Conservation (phyloP, 2,329 filamentous ascomycete species). For the Akanthomyces uredinophilus region DNA sequence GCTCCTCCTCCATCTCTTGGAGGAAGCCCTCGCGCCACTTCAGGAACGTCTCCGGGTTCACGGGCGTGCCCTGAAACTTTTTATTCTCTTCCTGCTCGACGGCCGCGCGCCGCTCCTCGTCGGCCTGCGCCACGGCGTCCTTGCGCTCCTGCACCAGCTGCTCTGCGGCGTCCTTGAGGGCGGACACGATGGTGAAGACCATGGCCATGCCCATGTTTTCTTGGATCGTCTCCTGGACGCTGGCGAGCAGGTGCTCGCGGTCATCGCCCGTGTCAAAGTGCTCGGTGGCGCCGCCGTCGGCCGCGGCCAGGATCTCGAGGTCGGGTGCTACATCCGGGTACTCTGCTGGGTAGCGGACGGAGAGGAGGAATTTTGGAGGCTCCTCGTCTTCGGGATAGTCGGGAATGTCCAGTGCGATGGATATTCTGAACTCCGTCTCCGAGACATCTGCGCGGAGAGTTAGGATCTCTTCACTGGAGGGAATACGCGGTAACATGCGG, state of each 20-base stretch:
- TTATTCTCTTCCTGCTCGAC: slow-evolving; percentile 89
- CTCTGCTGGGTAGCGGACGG: slow-evolving; percentile 80
- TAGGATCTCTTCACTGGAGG: neutral
- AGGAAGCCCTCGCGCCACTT: slow-evolving; percentile 76
- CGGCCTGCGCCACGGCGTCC: slow-evolving; percentile 44
- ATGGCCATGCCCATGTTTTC: slow-evolving; percentile 97
- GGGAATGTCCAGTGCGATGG: slow-evolving; percentile 74
- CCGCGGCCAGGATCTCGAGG: slow-evolving; percentile 72
- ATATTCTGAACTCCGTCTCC: slow-evolving; percentile 82
- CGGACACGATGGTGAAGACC: slow-evolving; percentile 86
- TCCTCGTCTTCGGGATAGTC: slow-evolving; percentile 59
- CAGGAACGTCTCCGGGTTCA: slow-evolving; percentile 81
- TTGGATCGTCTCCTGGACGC: slow-evolving; percentile 69
- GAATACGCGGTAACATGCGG: neutral
- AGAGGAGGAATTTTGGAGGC: slow-evolving; percentile 69
- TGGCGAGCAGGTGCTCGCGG: slow-evolving; percentile 65
- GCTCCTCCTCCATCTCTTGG: slow-evolving; percentile 73
- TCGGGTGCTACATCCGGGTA: slow-evolving; percentile 86
- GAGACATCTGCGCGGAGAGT: slow-evolving; percentile 65
- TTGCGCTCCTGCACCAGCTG: slow-evolving; percentile 70
- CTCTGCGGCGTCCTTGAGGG: slow-evolving; percentile 88
- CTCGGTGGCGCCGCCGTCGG: slow-evolving; percentile 62
- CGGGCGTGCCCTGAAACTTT: slow-evolving; percentile 88
- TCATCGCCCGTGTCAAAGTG: slow-evolving; percentile 78
- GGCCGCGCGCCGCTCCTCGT: slow-evolving; percentile 52